Evolutionary conservation across 2,329 filamentous ascomycete species (phyloP), one percentile per base, ranked within the genome.

Genomic region (Aspergillus tubingensis): DNA sequence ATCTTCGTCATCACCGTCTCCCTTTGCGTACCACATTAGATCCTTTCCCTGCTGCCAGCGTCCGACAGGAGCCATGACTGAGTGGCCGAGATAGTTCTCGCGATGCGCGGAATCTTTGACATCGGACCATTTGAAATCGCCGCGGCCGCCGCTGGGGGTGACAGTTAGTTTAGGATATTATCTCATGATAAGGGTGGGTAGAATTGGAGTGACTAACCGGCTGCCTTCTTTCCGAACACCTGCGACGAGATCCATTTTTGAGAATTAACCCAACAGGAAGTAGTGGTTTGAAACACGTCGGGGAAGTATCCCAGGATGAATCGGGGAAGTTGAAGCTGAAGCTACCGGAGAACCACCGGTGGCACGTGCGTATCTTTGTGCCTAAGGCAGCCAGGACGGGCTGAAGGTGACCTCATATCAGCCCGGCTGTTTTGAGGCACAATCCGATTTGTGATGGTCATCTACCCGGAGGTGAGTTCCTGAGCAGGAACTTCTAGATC

Each of bases 101-200:
- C 95, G 92, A 72, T 96, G 93, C 21, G 85, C 81, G 53, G 92
- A 96, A 66, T 83, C 87, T 74, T 94, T 89, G 72, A 99, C 94
- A 68, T 97, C 92, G 66, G 94, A 91, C 95, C 95, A 98, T 79
- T 89, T 93, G 81, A 99, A 99, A 77, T 97, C 92, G 77, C 90
- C 90, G 73, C 83, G 85, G 62, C 95, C 95, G 72, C 95, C 95
- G 67, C 95, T 85, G 62, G 39, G 54, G 49, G 21, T 53, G 58
- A 44, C 13, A 53, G 44, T 67, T 62, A 65, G 60, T 44, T 60
- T 52, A 38, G 25, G 19, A 57, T 6, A 30, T 3, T 11, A 15
- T 2, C 41, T 3, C 2, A 36, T 11, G 1, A 32, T 11, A 2
- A 36, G 11, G 11, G 8, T 4, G 1, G 39, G 8, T 4, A 13